A percentile compares a stretch with the other conserved stretches of the same genome.
phyloP scores from a whole-genome alignment of 2,329 filamentous ascomycete species.

The Zopfia rhizophila region DNA sequence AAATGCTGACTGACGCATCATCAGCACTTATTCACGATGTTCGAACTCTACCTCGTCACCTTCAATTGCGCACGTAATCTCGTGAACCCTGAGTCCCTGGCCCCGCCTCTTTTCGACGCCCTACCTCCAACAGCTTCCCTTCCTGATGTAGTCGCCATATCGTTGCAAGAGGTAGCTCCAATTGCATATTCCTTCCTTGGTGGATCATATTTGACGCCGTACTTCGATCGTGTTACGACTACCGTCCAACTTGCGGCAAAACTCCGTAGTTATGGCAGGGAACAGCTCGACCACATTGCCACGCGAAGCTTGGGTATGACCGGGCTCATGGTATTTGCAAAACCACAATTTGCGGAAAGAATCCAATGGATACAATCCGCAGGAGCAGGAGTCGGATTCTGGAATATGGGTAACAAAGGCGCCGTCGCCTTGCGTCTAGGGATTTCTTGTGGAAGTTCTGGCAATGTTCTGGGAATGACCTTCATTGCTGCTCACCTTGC shows the following conservation, averaged over 20 bases:
- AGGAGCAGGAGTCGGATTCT: slow-evolving; percentile 83
- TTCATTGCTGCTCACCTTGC: slow-evolving; percentile 91
- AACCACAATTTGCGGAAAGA: slow-evolving; percentile 65
- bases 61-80: slow-evolving; percentile 86
- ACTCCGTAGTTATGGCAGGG: slow-evolving; percentile 51
- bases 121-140: slow-evolving; percentile 60
- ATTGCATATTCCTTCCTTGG: slow-evolving; percentile 87
- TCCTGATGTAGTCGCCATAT: slow-evolving; percentile 73
- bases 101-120: slow-evolving; percentile 68
- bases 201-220: slow-evolving; percentile 79
- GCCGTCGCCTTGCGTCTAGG: slow-evolving; percentile 81
- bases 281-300: slow-evolving; percentile 75
- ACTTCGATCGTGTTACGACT: slow-evolving; percentile 76
- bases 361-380: slow-evolving; percentile 78
- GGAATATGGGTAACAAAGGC: slow-evolving; percentile 95
- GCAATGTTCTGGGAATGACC: slow-evolving; percentile 71
- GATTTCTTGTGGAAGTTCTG: slow-evolving; percentile 59
- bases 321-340: slow-evolving; percentile 84
- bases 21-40: slow-evolving; percentile 38
- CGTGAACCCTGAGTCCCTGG: slow-evolving; percentile 76
- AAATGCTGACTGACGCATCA: slow-evolving; percentile 32
- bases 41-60: slow-evolving; percentile 82
- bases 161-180: slow-evolving; percentile 89
- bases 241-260: slow-evolving; percentile 76
- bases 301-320: slow-evolving; percentile 88